Evolutionary conservation across 1,284 basidiomycete species (phyloP).

Genomic region (Cryptococcus sp.): DNA sequence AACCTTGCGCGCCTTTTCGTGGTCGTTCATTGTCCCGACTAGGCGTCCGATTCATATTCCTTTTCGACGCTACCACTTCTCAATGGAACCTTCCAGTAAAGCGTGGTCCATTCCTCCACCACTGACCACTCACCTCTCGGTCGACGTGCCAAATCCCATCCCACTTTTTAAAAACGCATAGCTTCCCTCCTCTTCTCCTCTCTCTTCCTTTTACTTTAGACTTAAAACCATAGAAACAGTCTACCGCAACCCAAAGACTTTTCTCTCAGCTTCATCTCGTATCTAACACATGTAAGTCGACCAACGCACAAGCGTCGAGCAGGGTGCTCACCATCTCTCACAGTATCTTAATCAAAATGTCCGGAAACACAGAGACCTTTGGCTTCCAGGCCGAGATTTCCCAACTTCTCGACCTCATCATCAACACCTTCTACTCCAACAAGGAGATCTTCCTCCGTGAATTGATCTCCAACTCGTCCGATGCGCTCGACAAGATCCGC

Average conservation of each 20-base stretch:
- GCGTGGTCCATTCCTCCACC: no score
- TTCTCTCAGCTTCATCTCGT: no score
- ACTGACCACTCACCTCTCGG: no score
- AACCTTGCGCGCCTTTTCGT: no score
- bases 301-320: no score
- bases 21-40: no score
- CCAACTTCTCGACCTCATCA: constrained; percentile 63
- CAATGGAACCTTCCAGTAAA: no score
- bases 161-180: background rate
- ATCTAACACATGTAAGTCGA: no score
- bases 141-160: background rate
- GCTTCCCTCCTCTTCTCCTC: background rate
- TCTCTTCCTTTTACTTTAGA: constrained; percentile 1
- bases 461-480: constrained; percentile 67
- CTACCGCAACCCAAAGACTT: no score
- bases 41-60: no score
- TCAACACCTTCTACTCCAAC: constrained; percentile 97
- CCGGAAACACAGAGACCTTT: constrained; percentile 38
- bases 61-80: no score
- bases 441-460: constrained; percentile 98
- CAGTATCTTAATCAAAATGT: constrained; percentile 23
- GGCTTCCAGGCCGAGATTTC: constrained; percentile 87
- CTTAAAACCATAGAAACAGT: constrained; percentile 1
- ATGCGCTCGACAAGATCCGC: constrained; percentile 97
- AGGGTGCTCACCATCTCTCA: background rate